Conservation (phyloP, 2,329 filamentous ascomycete species). For the Ilyonectria sp. region DNA sequence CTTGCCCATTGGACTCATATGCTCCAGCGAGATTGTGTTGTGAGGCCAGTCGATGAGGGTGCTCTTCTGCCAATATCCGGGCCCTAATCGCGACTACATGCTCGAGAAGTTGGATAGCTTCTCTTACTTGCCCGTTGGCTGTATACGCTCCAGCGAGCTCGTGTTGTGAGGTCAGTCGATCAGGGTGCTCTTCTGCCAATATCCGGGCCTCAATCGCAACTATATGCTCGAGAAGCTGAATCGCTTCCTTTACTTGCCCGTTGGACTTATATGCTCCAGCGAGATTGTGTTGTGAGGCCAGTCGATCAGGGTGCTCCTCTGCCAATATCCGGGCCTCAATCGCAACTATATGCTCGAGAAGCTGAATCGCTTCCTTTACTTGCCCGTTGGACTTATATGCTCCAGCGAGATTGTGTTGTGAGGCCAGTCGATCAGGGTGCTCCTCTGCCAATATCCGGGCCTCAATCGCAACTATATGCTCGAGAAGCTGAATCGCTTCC, state of each 20-base stretch:
- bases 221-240: not conserved
- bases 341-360: not conserved
- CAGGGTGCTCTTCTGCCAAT: not conserved
- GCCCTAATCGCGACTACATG: not conserved
- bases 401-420: not conserved
- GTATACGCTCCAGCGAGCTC: not conserved
- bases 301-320: not conserved
- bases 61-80: fast-evolving
- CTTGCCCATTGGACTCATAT: not conserved
- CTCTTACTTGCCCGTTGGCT: not conserved
- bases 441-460: not conserved
- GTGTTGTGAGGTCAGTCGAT: not conserved
- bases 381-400: not conserved
- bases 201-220: not conserved
- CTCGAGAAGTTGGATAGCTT: not conserved
- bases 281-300: not conserved
- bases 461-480: not conserved
- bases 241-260: not conserved
- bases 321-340: not conserved
- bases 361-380: not conserved
- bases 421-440: too few species aligned
- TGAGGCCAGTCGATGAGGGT: not conserved
- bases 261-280: not conserved
- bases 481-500: not conserved
- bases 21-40: not conserved